Conservation (phyloP, 2,329 filamentous ascomycete genomes). For the Chaetomiaceae sp. region DNA sequence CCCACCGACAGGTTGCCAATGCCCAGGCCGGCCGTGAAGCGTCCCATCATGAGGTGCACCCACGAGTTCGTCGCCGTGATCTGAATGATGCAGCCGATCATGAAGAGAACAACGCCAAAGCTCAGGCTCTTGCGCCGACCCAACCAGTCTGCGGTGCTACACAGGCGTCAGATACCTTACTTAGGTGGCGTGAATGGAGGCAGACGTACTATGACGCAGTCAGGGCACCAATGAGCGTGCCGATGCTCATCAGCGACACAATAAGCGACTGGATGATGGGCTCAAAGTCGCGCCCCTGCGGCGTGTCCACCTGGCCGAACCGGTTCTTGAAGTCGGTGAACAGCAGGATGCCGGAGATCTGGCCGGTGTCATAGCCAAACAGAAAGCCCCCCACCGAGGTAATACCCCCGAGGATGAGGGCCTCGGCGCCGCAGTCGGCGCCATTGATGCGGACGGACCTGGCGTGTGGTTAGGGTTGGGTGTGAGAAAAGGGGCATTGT, state of each 20-base stretch:
- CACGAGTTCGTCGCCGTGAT: slow-evolving; percentile 53
- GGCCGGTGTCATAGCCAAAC: slow-evolving; percentile 58
- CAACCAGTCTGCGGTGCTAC: slow-evolving; percentile 23
- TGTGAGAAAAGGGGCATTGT: neutral
- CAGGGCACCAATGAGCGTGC: slow-evolving; percentile 20
- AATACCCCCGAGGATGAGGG: slow-evolving; percentile 21
- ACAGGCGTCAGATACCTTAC: neutral
- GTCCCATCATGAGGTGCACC: slow-evolving; percentile 61
- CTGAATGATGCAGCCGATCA: slow-evolving; percentile 58
- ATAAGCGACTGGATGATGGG: slow-evolving; percentile 44
- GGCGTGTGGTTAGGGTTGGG: neutral
- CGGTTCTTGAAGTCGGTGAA: slow-evolving; percentile 50
- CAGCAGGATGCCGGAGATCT: slow-evolving; percentile 47
- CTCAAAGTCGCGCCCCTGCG: slow-evolving; percentile 35
- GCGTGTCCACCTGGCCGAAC: slow-evolving; percentile 42
- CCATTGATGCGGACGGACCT: slow-evolving; percentile 25
- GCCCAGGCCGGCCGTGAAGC: slow-evolving; percentile 61
- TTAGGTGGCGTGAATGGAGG: no score
- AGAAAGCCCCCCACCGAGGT: slow-evolving; percentile 51
- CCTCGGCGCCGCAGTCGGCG: slow-evolving; percentile 23
- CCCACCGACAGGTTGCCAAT: slow-evolving; percentile 60
- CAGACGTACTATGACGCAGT: slow-evolving; percentile 19
- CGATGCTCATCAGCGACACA: slow-evolving; percentile 40
- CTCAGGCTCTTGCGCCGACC: slow-evolving; percentile 20
- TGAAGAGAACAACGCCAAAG: slow-evolving; percentile 20